A percentile compares a stretch with the other conserved stretches of the same genome.
Conservation (phyloP, 345 rosid genomes). For the Gossypium australe region DNA sequence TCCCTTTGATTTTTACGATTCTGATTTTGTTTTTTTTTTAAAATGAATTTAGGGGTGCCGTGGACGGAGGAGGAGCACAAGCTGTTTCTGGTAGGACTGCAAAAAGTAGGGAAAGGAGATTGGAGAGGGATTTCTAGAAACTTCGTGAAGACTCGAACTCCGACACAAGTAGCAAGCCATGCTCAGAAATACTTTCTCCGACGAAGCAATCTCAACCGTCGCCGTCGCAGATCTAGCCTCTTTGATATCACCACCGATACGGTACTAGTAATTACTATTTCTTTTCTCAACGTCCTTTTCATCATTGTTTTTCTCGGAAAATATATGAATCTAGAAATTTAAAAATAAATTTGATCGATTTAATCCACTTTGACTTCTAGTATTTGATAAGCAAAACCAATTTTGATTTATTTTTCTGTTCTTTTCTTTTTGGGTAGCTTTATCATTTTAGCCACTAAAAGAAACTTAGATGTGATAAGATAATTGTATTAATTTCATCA, state of each 20-base stretch:
- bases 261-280: slow-evolving; percentile 27
- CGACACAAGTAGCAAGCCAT: slow-evolving; percentile 96
- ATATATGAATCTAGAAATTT: not conserved
- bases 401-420: not conserved
- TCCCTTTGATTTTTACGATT: not conserved
- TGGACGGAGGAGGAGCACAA: slow-evolving; percentile 99
- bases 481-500: not conserved
- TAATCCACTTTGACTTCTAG: not conserved
- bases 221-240: slow-evolving; percentile 88
- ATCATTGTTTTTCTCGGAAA: slow-evolving; percentile 1
- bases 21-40: not conserved
- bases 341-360: not conserved
- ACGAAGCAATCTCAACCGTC: slow-evolving; percentile 72
- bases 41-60: slow-evolving; percentile 55
- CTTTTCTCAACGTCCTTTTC: not conserved
- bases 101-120: slow-evolving; percentile 88
- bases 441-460: not conserved
- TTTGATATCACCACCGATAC: slow-evolving; percentile 84
- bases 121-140: slow-evolving; percentile 92
- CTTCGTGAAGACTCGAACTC: slow-evolving; percentile 81
- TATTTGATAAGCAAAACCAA: not conserved
- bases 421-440: not conserved
- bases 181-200: slow-evolving; percentile 95
- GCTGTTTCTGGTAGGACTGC: slow-evolving; percentile 71
- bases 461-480: not conserved